Evolutionary conservation across 768 basidiomycete genomes (phyloP), one percentile per base, ranked within the genome.

Genomic region (Dacryopinax primogenitus): DNA sequence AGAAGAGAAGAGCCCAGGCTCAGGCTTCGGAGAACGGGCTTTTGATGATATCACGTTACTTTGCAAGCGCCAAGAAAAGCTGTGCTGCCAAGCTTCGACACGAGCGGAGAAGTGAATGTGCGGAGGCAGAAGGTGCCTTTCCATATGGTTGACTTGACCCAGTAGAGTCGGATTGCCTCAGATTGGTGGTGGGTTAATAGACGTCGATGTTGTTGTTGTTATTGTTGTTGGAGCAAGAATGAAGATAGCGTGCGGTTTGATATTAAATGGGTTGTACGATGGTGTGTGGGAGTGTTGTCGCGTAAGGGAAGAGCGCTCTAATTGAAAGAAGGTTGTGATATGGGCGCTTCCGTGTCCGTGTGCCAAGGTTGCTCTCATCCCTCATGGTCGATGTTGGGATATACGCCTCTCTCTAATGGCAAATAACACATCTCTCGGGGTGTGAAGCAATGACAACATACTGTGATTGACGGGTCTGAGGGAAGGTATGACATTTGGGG

Each of bases 11-110:
- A n/a, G n/a, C n/a, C n/a, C n/a, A n/a, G n/a, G n/a, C n/a, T n/a
- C n/a, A n/a, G n/a, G n/a, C n/a, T n/a, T n/a, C n/a, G n/a, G n/a
- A n/a, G n/a, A n/a, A n/a, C n/a, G n/a, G n/a, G n/a, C n/a, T n/a
- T n/a, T n/a, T n/a, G n/a, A n/a, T n/a, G n/a, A n/a, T n/a, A 18
- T 58, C 51, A 58, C 51, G 51, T 58, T 58, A 58, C 51, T 30
- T 30, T 32, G 51, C 32, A 9, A 21, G 9, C 21, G 51, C 51
- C 51, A 58, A 58, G 51, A 13, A 58, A 58, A 58, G 51, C 51
- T 58, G 51, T 30, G 51, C 51, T 13, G 9, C 51, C 26, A 58
- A 21, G 12, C 18, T 6, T 23, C 51, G 51, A 58, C 26, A 30
- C 30, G 51, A 58, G 51, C 51, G 51, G 51, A 58, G 51, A 32